These are phyloP conservation scores for Kalanchoe fedtschenkoi DNA, from an alignment of 164 flowering plant genomes.

Conservation along the genomic window DNA sequence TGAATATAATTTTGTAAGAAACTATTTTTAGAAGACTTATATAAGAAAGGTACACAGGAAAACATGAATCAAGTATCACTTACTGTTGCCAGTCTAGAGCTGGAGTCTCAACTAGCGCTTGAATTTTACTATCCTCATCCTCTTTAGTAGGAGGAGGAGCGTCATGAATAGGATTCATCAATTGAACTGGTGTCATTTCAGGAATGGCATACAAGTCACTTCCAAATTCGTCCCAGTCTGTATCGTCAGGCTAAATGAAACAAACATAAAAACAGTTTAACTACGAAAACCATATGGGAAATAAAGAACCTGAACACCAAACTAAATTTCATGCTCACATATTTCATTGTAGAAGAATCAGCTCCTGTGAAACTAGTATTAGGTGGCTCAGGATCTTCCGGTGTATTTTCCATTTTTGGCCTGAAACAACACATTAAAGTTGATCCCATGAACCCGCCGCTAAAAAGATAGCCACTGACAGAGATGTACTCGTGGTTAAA, in stretches of 20 bases:
- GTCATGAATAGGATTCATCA: conserved; percentile 38
- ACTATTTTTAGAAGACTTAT: no score
- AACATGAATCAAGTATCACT: conserved; percentile 10
- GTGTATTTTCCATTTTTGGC: conserved; percentile 36
- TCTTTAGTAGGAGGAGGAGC: conserved; percentile 51
- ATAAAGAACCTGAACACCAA: not conserved
- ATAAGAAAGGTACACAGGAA: not conserved
- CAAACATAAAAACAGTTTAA: not conserved
- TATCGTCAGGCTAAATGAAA: conserved; percentile 51
- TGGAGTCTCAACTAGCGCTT: conserved; percentile 77
- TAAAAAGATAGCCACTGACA: not conserved
- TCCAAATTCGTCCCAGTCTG: conserved; percentile 93
- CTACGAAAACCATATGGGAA: not conserved
- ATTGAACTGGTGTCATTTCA: conserved; percentile 41
- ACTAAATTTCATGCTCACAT: conserved; percentile 31
- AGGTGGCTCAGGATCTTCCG: conserved; percentile 34
- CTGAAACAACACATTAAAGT: conserved; percentile 32
- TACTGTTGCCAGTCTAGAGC: conserved; percentile 90
- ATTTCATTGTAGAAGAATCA: conserved; percentile 39
- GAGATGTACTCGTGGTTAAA: no score
- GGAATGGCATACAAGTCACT: conserved; percentile 86
- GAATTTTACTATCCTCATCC: conserved; percentile 88
- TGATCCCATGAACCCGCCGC: not conserved
- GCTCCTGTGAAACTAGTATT: conserved; percentile 31
- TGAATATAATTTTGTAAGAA: not conserved